Conservation (phyloP, 2,329 filamentous ascomycete genomes). For the Daldinia sp. region DNA sequence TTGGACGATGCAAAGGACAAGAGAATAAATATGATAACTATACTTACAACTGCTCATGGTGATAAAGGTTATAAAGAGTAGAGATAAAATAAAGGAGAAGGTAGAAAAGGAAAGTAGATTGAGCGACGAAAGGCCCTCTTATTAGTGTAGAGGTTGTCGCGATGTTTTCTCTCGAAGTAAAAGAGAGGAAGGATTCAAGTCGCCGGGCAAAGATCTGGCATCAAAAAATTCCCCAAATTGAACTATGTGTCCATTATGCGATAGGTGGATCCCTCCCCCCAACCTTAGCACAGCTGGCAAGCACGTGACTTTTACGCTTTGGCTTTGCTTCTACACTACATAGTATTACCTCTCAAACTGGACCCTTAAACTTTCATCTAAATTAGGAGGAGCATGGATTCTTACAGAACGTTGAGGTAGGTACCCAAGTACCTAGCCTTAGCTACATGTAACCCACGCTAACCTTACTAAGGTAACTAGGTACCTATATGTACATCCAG, state of each 20-base stretch:
- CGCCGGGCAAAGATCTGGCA: constrained; percentile 48
- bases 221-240: constrained; percentile 50
- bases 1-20: not conserved
- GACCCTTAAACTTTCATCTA: constrained; percentile 3
- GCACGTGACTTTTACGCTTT: constrained; percentile 24
- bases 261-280: constrained; percentile 40
- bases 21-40: not conserved
- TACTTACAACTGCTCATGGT: constrained; percentile 56
- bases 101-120: constrained; percentile 40
- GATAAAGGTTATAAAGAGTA: constrained; percentile 38
- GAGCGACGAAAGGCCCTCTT: constrained; percentile 49
- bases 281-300: not conserved
- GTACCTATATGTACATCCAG: too few species aligned
- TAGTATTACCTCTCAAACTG: not conserved
- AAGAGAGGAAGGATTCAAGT: constrained; percentile 43
- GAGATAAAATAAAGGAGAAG: constrained; percentile 43
- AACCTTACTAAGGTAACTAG: too few species aligned
- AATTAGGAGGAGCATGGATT: constrained; percentile 9
- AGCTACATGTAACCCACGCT: too few species aligned
- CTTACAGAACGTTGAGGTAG: not conserved
- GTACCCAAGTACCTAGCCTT: not conserved
- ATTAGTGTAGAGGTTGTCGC: constrained; percentile 50
- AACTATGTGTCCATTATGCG: constrained; percentile 52
- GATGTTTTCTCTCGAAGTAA: constrained; percentile 46
- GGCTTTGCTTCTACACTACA: not conserved